Percentiles rank a stretch among this genome's conserved stretches.
These are phyloP conservation scores for Inga leiocalycina DNA, from an alignment of 306 rosid species.

Conservation along the genomic window DNA sequence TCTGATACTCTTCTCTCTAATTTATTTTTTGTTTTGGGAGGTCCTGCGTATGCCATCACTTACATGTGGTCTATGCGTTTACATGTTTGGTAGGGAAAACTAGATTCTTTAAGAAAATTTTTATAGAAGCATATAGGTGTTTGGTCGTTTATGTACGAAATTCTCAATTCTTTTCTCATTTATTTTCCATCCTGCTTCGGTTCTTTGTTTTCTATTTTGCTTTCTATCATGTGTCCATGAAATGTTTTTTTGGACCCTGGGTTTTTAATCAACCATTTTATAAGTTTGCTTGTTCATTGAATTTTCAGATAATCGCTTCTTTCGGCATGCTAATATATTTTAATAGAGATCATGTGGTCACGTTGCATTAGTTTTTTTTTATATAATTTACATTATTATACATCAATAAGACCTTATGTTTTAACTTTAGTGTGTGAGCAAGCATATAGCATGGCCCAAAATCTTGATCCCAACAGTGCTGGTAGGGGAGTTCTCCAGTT, in stretches of 20 bases:
- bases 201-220: neutral
- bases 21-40: neutral
- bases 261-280: neutral
- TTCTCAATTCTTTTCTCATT: neutral
- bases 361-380: neutral
- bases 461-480: constrained; percentile 82
- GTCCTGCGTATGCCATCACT: neutral
- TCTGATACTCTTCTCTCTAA: neutral
- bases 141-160: neutral
- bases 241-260: neutral
- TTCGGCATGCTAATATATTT: too few relatives aligned
- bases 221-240: neutral
- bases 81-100: neutral
- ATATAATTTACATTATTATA: neutral
- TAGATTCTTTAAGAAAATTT: neutral
- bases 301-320: too few relatives aligned
- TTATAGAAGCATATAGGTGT: neutral
- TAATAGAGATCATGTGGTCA: neutral
- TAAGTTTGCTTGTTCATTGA: too few relatives aligned
- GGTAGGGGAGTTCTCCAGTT: constrained; percentile 97
- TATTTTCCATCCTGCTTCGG: neutral
- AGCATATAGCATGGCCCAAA: constrained; percentile 92
- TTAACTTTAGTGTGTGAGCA: constrained; percentile 90
- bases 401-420: constrained; percentile 23
- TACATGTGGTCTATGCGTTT: neutral